A percentile compares a stretch with the other conserved stretches of the same genome.
These are phyloP conservation scores for Colletotrichum melonis DNA, from an alignment of 2,329 filamentous ascomycete species.

Conservation along the genomic window DNA sequence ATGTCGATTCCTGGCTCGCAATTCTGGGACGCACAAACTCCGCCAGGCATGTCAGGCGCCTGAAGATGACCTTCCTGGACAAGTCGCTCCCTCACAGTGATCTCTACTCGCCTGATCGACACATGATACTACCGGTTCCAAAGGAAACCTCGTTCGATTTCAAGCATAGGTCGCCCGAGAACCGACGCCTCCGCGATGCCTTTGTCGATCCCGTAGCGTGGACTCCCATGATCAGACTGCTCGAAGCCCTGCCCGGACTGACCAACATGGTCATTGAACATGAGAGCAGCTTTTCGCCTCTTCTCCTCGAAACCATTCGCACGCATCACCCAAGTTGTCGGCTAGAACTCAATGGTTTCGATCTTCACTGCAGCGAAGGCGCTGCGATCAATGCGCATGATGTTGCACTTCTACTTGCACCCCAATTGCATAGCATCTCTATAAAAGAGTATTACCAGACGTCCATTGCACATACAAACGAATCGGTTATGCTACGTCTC, in stretches of 20 bases:
- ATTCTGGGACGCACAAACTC: neutral
- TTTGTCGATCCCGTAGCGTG: conserved; percentile 2
- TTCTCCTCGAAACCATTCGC: neutral
- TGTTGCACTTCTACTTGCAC: neutral
- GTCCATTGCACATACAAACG: conserved; percentile 2
- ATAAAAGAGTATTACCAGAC: conserved; percentile 16
- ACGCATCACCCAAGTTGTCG: neutral
- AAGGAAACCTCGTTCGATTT: neutral
- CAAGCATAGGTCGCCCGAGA: neutral
- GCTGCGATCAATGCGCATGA: neutral
- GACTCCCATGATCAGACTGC: conserved; percentile 1
- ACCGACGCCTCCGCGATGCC: conserved; percentile 7
- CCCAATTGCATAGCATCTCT: neutral
- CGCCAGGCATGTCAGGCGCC: conserved; percentile 1
- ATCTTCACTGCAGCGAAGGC: neutral
- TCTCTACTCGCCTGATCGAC: conserved; percentile 1
- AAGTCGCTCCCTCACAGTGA: conserved; percentile 3
- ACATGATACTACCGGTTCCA: neutral
- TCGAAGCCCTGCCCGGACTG: neutral
- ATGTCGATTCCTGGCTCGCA: conserved; percentile 5
- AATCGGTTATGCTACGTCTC: neutral
- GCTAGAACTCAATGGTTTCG: neutral
- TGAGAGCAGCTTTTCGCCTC: conserved; percentile 1
- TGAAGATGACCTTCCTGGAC: conserved; percentile 2
- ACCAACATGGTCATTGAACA: conserved; percentile 2